A percentile compares a stretch with the other conserved stretches of the same genome.
Conservation (phyloP, 2,329 filamentous ascomycete species). For the Bipolaris bicolor region DNA sequence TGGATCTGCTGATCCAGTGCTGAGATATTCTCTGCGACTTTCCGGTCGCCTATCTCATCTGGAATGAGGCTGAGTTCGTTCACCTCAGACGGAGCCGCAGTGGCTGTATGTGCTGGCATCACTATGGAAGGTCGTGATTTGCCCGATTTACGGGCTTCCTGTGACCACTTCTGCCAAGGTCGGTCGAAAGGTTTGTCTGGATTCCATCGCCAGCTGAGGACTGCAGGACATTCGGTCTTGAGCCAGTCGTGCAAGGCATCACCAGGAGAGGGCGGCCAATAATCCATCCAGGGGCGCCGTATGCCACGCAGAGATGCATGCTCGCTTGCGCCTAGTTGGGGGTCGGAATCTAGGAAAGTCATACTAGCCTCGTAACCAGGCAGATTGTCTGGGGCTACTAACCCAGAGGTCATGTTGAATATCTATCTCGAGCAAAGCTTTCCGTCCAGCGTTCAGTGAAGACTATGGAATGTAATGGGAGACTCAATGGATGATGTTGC, state of each 20-base stretch:
- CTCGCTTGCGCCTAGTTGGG: neutral
- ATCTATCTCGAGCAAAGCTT: neutral
- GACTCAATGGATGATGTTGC: neutral
- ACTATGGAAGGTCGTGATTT: neutral
- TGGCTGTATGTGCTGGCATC: neutral
- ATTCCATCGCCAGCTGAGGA: neutral
- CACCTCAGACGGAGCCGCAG: neutral
- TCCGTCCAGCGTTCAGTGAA: neutral
- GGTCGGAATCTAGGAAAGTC: neutral
- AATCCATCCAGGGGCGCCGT: neutral
- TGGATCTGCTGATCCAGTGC: neutral
- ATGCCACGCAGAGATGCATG: neutral
- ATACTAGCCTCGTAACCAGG: neutral
- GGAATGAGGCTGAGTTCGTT: neutral
- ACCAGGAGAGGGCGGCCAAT: neutral
- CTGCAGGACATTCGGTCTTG: neutral
- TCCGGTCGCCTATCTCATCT: neutral
- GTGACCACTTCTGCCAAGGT: neutral
- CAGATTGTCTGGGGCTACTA: neutral
- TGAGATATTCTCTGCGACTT: neutral
- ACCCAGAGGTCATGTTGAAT: neutral
- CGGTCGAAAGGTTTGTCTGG: neutral
- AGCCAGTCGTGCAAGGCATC: neutral
- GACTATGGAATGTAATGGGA: neutral
- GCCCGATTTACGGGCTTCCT: neutral